Conservation (phyloP, 176 grass and related monocot genomes). For the Rhynchospora pubera region DNA sequence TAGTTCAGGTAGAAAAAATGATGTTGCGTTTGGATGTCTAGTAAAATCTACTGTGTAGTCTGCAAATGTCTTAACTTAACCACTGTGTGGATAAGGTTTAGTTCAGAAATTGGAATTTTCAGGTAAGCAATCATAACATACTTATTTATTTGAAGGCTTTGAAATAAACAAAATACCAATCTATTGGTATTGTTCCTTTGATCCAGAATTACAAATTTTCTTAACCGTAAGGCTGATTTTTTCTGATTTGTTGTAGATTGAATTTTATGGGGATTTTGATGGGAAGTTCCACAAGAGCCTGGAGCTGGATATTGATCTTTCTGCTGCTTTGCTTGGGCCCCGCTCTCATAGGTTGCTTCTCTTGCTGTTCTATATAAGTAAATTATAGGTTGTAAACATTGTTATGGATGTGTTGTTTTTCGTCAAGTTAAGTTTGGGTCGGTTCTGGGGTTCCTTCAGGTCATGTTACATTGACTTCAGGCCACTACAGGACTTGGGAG, state of each 20-base stretch:
- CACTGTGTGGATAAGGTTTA: not conserved
- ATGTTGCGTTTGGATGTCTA: not conserved
- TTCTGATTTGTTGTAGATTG: conserved; percentile 45
- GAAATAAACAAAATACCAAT: not conserved
- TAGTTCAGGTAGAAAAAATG: not conserved
- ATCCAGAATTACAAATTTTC: not conserved
- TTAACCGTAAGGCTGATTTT: not conserved
- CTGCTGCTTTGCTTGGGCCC: conserved; percentile 80
- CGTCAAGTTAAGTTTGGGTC: not conserved
- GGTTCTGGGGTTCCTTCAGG: not conserved
- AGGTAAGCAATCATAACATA: not conserved
- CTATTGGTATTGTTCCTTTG: not conserved
- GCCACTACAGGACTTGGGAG: not conserved
- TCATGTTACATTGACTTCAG: not conserved
- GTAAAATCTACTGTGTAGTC: not conserved
- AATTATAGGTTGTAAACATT: not conserved
- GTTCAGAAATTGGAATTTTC: not conserved
- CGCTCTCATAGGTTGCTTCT: conserved; percentile 72
- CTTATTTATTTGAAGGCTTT: not conserved
- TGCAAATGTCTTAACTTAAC: not conserved
- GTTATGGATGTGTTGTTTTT: not conserved
- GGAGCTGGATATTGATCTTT: conserved; percentile 85
- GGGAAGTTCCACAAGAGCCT: conserved; percentile 95
- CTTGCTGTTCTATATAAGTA: not conserved
- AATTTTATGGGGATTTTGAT: conserved; percentile 95